Conservation (phyloP, 768 basidiomycete species). For the Suillus brevipes region DNA sequence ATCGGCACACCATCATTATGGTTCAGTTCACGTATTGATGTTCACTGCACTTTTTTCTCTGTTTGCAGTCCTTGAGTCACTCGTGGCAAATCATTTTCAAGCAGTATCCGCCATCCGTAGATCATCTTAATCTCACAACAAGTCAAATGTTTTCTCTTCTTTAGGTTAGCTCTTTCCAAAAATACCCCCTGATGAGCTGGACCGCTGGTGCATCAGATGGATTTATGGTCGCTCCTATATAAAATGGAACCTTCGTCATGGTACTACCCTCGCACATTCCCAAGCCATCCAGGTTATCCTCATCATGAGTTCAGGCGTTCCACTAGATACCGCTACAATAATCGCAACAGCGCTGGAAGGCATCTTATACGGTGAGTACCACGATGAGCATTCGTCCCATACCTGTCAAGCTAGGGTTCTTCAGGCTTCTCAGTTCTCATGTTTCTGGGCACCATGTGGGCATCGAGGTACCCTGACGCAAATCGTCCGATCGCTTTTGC, state of each 20-base stretch:
- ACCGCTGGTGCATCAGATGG: not conserved
- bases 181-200: not conserved
- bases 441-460: constrained; percentile 28
- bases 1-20: not conserved
- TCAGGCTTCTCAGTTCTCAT: constrained; percentile 32
- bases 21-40: not conserved
- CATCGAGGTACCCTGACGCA: constrained; percentile 10
- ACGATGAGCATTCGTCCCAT: not conserved
- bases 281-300: not conserved
- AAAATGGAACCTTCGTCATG: not conserved
- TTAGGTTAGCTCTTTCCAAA: not conserved
- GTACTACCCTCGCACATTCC: not conserved
- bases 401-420: not conserved
- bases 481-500: constrained; percentile 18
- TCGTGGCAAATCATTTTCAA: not conserved
- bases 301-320: constrained; percentile 1
- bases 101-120: not conserved
- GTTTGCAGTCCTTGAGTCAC: not conserved
- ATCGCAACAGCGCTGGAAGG: constrained; percentile 27
- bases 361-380: constrained; percentile 25
- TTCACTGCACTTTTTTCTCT: not conserved
- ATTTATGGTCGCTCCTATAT: not conserved
- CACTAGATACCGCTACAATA: constrained; percentile 23
- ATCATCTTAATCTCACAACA: not conserved
- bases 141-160: not conserved